Evolutionary conservation across 2,329 filamentous ascomycete genomes (phyloP).

Genomic region (Fusarium duplospermum): DNA sequence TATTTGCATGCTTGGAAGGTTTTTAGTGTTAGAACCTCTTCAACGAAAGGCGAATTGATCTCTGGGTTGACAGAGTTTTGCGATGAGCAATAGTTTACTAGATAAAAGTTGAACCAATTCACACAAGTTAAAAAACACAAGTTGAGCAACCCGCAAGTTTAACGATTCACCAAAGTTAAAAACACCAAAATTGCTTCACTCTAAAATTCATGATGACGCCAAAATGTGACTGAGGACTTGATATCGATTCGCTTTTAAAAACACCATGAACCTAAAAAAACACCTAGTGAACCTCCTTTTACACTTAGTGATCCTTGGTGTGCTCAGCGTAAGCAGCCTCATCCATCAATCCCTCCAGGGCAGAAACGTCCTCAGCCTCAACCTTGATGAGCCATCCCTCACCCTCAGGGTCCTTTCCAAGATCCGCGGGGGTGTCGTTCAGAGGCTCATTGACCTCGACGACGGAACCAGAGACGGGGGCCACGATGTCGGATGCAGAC

Average conservation of each 20-base stretch:
- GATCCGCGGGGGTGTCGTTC: constrained; percentile 46
- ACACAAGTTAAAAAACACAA: constrained; percentile 12
- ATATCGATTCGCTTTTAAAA: constrained; percentile 36
- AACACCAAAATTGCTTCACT: background rate
- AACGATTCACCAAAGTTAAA: constrained; percentile 3
- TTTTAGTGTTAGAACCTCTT: constrained; percentile 28
- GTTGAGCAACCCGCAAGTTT: background rate
- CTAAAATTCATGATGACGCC: background rate
- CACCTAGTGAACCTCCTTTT: background rate
- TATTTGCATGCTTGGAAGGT: constrained; percentile 28
- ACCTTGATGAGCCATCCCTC: constrained; percentile 88
- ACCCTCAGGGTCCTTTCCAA: constrained; percentile 81
- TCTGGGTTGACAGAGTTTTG: constrained; percentile 30
- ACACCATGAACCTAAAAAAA: constrained; percentile 17
- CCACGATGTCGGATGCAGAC: constrained; percentile 89
- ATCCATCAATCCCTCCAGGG: constrained; percentile 76
- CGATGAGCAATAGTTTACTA: constrained; percentile 16
- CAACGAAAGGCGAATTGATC: constrained; percentile 36
- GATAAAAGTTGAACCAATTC: background rate
- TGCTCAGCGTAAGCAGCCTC: constrained; percentile 68
- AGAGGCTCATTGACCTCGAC: constrained; percentile 70
- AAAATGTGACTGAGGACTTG: background rate
- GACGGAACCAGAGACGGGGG: constrained; percentile 79
- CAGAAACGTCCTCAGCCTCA: constrained; percentile 67
- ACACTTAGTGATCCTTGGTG: constrained; percentile 26